phyloP scores from a whole-genome alignment of 192 early-diverging fungal species.

The Neocallimastix lanati region DNA sequence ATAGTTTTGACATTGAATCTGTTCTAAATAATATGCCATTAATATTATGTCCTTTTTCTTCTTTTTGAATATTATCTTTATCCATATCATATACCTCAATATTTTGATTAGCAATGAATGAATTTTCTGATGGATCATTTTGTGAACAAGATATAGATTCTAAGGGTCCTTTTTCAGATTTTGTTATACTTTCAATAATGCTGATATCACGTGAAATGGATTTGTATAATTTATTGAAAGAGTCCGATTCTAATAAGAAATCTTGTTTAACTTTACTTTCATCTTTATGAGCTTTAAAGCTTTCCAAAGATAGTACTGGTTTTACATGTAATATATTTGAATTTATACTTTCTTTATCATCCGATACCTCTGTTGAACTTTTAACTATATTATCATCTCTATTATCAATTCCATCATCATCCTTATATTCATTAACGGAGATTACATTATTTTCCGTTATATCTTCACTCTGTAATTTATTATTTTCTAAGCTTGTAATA shows the following conservation, averaged over 20 bases:
- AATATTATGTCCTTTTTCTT: not conserved
- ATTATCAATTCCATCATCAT: no score
- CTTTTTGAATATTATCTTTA: not conserved
- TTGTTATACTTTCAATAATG: not conserved
- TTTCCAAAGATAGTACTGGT: not conserved
- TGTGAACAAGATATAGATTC: not conserved
- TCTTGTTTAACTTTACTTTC: not conserved
- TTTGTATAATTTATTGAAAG: not conserved
- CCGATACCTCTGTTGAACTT: no score
- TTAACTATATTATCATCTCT: no score
- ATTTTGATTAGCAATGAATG: not conserved
- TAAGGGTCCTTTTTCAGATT: not conserved
- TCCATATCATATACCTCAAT: not conserved
- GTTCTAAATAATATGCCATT: not conserved
- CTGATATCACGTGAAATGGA: not conserved
- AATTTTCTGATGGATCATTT: not conserved
- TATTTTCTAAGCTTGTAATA: not conserved
- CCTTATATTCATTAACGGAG: no score
- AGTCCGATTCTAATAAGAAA: not conserved
- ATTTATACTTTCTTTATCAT: no score
- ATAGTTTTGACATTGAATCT: not conserved
- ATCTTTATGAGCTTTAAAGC: not conserved
- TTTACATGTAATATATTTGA: no score
- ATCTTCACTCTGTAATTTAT: not conserved
- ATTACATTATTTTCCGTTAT: not conserved